These are phyloP conservation scores for Rhodamnia rubescens DNA, from an alignment of 345 rosid species.

Conservation along the genomic window DNA sequence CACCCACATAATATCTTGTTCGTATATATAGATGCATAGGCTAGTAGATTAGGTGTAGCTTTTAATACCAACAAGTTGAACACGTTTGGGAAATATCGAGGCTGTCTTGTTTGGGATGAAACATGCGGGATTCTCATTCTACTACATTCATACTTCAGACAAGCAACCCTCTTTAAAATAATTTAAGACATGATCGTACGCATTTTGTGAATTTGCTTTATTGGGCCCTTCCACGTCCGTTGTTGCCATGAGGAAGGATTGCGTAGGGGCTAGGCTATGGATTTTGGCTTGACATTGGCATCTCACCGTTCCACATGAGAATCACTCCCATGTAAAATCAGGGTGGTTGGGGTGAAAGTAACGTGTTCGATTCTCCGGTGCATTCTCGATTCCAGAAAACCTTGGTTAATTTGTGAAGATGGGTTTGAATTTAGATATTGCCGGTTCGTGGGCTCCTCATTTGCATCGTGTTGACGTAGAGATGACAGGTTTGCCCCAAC, in stretches of 20 bases:
- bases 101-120: background rate
- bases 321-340: background rate
- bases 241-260: background rate
- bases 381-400: background rate
- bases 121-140: background rate
- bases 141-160: background rate
- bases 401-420: background rate
- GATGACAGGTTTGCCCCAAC: background rate
- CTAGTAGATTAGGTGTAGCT: conserved; percentile 2
- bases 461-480: background rate
- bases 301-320: background rate
- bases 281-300: background rate
- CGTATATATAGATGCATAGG: background rate
- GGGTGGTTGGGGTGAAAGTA: background rate
- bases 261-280: background rate
- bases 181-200: background rate
- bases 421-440: background rate
- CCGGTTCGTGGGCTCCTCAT: background rate
- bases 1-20: background rate
- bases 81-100: background rate
- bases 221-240: conserved; percentile 1
- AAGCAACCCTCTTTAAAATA: background rate
- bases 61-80: background rate
- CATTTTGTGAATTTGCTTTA: background rate
- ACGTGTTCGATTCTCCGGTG: background rate